Base-by-base conservation (phyloP, 371 early-diverging fungal genomes). In the Antonospora locustae region DNA sequence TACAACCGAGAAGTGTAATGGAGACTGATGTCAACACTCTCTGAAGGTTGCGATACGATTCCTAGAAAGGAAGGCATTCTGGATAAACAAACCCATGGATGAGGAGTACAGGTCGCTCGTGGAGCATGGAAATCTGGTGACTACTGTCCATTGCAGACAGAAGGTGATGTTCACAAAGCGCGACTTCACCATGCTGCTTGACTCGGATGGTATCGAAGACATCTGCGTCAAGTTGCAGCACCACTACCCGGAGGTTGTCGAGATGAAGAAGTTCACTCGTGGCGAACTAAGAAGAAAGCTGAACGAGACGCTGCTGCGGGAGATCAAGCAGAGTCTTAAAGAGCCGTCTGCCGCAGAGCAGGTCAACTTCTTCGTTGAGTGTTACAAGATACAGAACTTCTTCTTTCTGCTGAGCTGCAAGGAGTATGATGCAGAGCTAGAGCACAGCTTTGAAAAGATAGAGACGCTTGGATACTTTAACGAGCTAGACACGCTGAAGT, bases 321-420 rank as follows among this genome's bases (percentile, higher is more conserved):
- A 67, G 36, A 44, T 67, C 27, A 47, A 55, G n/a, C 36, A 62
- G 19, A 53, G 1, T 19, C 7, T 43, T 16, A 20, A 1, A 32
- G 50, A 4, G 46, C 29, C 48, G 20, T 43, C 5, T 30, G 34
- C 9, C 25, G 48, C 29, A 48, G 22, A 45, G 36, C 30, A 12
- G 40, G 46, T 23, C 25, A 57, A 63, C 22, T 73, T 66, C 43
- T 70, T 62, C 39, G 45, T 56, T 41, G 68, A 70, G 24, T 48
- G 23, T 19, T 62, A 58, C 45, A 58, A 57, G 47, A 64, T 73
- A 1, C 41, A 56, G n/a, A 66, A 66, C 52, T 73, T 73, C 46
- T 60, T 73, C 17, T 70, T 58, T 36, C 16, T 61, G 3, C 36
- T 61, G 0, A 38, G 47, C 5, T 47, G 46, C 20, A 65, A 65